Percentiles rank a stretch among this genome's conserved stretches.
Evolutionary conservation across 2,329 filamentous ascomycete species (phyloP).

Genomic region (Colletotrichum cordylinicola): DNA sequence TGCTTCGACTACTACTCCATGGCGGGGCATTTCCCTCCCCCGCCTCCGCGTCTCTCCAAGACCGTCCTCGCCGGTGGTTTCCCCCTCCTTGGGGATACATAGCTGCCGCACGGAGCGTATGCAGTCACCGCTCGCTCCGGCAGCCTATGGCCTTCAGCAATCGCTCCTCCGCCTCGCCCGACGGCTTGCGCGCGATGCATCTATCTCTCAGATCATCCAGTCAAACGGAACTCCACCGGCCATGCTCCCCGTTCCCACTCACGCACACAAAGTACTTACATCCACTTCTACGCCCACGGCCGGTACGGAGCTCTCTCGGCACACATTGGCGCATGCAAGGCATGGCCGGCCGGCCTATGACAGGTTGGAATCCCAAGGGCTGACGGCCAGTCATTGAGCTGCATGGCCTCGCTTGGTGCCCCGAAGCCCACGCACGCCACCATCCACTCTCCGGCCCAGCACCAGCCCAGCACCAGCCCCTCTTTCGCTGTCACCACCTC

Average conservation of each 20-base stretch:
- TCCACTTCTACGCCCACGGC: slow-evolving; percentile 14
- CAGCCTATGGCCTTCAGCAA: background rate
- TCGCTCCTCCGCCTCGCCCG: background rate
- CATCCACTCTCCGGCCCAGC: background rate
- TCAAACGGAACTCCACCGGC: slow-evolving; percentile 8
- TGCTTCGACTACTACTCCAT: background rate
- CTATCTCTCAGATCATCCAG: slow-evolving; percentile 6
- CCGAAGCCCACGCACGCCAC: slow-evolving; percentile 8
- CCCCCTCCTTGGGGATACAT: background rate
- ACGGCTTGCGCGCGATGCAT: background rate
- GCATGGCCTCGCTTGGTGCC: slow-evolving; percentile 4
- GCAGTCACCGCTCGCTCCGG: background rate
- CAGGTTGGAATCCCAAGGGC: background rate
- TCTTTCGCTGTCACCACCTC: background rate
- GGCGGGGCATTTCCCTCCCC: background rate
- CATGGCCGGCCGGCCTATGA: slow-evolving; percentile 5
- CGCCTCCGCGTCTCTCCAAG: background rate
- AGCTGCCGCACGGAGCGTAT: background rate
- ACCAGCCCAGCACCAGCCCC: background rate
- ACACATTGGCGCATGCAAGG: slow-evolving; percentile 5
- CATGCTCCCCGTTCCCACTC: slow-evolving; percentile 12
- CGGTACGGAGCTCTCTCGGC: background rate
- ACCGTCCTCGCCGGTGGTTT: background rate
- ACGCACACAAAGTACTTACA: slow-evolving; percentile 4
- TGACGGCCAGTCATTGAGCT: background rate